These are phyloP conservation scores for Radiomyces spectabilis DNA, from an alignment of 192 early-diverging fungal species.

Conservation along the genomic window DNA sequence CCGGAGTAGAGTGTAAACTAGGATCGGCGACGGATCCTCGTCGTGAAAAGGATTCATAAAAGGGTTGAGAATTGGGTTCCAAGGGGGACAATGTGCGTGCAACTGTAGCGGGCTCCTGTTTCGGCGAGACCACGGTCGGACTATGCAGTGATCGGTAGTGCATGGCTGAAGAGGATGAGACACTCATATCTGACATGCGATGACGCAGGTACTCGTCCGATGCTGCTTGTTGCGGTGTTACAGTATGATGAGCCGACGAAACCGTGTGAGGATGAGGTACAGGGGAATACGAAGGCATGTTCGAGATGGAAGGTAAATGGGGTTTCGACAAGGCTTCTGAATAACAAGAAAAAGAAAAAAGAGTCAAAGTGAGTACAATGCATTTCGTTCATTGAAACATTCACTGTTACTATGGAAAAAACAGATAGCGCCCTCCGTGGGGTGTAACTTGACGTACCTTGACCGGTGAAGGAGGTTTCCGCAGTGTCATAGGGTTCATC, in stretches of 20 bases:
- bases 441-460: background rate
- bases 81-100: conserved; percentile 21
- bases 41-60: conserved; percentile 13
- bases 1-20: conserved; percentile 10
- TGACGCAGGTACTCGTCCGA: conserved; percentile 27
- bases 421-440: background rate
- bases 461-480: background rate
- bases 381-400: too few relatives aligned
- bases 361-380: background rate
- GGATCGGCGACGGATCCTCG: conserved; percentile 22
- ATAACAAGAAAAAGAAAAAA: background rate
- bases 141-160: background rate
- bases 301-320: conserved; percentile 11
- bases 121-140: conserved; percentile 7
- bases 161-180: conserved; percentile 1
- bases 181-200: conserved; percentile 27
- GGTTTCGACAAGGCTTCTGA: conserved; percentile 19
- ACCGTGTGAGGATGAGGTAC: background rate
- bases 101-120: background rate
- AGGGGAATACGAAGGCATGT: conserved; percentile 17
- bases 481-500: background rate
- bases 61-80: conserved; percentile 19
- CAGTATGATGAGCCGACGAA: background rate
- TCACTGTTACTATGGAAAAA: background rate
- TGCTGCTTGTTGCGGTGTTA: background rate